Evolutionary conservation across 495 filamentous ascomycete genomes (phyloP).

Genomic region (Podospora pseudoanserina): DNA sequence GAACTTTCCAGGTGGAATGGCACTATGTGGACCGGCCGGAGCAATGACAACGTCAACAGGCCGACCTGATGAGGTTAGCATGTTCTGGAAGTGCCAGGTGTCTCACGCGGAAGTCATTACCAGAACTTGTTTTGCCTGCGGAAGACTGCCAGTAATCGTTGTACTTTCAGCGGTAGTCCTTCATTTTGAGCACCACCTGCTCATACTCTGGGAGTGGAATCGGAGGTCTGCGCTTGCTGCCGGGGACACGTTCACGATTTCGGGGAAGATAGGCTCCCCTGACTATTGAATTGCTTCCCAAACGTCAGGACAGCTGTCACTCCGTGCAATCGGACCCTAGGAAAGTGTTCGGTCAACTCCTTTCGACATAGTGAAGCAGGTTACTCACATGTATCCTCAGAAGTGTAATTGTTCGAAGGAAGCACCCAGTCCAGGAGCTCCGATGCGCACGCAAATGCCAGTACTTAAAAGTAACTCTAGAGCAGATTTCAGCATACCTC

Average conservation of each 20-base stretch:
- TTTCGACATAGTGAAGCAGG: not conserved
- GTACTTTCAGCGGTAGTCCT: not conserved
- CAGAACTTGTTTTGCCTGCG: conserved; percentile 7
- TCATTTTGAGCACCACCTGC: not conserved
- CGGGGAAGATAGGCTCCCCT: not conserved
- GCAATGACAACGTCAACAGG: not conserved
- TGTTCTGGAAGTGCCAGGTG: too few relatives aligned
- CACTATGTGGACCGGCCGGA: conserved; percentile 26
- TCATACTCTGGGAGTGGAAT: not conserved
- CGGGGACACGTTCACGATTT: not conserved
- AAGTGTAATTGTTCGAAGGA: not conserved
- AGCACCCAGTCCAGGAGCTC: not conserved
- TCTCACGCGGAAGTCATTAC: too few relatives aligned
- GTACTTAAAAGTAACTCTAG: too few relatives aligned
- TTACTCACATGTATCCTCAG: not conserved
- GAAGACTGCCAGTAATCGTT: not conserved
- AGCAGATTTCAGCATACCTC: too few relatives aligned
- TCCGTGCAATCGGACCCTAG: not conserved
- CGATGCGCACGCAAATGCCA: too few relatives aligned
- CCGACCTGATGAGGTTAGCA: conserved; percentile 21
- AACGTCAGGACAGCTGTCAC: not conserved
- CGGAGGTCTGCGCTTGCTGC: not conserved
- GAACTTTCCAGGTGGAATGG: not conserved
- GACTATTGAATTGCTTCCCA: not conserved
- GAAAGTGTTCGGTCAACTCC: not conserved